phyloP scores from a whole-genome alignment of 352 stramenopile genomes.

The Phytophthora hybrid region DNA sequence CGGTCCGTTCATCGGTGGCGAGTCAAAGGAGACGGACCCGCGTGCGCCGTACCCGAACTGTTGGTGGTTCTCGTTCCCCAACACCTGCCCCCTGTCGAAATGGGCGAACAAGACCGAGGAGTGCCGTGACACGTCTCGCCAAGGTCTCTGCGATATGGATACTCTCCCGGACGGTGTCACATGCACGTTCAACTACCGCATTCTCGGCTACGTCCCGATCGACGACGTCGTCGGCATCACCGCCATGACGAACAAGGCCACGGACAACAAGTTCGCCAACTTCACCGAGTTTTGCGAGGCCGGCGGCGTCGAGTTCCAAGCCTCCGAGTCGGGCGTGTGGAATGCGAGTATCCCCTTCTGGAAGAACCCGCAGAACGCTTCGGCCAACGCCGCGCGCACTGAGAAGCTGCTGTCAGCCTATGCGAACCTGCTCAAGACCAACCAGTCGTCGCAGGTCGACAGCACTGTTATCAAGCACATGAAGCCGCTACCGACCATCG shows the following conservation, averaged over 20 bases:
- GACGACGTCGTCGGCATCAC: constrained; percentile 86
- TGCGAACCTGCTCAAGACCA: constrained; percentile 37
- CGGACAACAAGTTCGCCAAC: constrained; percentile 54
- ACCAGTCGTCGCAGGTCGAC: constrained; percentile 46
- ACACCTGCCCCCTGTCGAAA: constrained; percentile 48
- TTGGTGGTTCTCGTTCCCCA: constrained; percentile 68
- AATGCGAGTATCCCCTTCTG: constrained; percentile 66
- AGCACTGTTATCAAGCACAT: constrained; percentile 46
- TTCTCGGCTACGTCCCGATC: constrained; percentile 74
- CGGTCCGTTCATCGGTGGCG: constrained; percentile 44
- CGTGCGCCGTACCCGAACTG: constrained; percentile 58
- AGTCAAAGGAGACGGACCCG: constrained; percentile 39
- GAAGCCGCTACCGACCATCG: constrained; percentile 53
- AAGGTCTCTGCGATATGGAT: constrained; percentile 58
- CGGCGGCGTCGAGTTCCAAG: constrained; percentile 70
- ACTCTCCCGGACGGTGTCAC: constrained; percentile 60
- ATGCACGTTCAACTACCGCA: constrained; percentile 80
- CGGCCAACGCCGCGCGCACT: constrained; percentile 52
- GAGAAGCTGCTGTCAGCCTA: constrained; percentile 59
- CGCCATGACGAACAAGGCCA: constrained; percentile 48
- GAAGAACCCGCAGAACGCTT: constrained; percentile 59
- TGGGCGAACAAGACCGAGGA: constrained; percentile 54
- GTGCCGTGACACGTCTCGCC: constrained; percentile 47
- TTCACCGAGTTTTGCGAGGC: constrained; percentile 76
- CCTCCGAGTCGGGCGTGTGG: constrained; percentile 40